phyloP scores from a whole-genome alignment of 192 early-diverging fungal genomes.

The Coemansia sp. region DNA sequence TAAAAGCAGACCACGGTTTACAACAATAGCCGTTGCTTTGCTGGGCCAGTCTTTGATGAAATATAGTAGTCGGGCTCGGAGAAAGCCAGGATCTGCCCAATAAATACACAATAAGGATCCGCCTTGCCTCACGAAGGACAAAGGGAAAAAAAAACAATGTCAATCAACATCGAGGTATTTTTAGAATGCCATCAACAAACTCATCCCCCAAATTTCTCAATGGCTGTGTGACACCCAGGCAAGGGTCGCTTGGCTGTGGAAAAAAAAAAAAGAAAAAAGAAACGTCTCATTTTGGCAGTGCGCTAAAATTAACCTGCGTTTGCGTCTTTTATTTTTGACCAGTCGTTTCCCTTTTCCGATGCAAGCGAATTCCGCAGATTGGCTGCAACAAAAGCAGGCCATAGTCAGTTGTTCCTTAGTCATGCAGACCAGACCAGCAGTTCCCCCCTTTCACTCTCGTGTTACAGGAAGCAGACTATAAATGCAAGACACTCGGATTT shows the following conservation, averaged over 20 bases:
- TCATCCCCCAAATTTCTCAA: neutral
- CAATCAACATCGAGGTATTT: neutral
- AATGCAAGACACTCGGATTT: neutral
- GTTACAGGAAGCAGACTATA: neutral
- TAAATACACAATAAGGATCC: neutral
- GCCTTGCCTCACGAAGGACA: neutral
- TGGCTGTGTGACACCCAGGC: neutral
- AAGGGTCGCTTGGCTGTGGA: neutral
- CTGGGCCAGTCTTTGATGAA: neutral
- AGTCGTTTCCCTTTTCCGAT: neutral
- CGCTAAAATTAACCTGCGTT: neutral
- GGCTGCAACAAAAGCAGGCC: neutral
- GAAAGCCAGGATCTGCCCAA: neutral
- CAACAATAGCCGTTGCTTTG: neutral
- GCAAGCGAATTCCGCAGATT: neutral
- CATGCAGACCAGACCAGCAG: neutral
- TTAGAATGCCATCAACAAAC: neutral
- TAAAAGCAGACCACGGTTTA: neutral
- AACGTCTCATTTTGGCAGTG: neutral
- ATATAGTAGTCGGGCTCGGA: neutral
- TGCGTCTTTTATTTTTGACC: neutral
- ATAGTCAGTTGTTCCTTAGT: neutral
- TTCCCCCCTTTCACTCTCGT: neutral
- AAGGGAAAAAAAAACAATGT: neutral
- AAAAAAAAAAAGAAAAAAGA: too few relatives aligned